Conservation (phyloP, 495 filamentous ascomycete species). For the Aspergillus funiculosus region DNA sequence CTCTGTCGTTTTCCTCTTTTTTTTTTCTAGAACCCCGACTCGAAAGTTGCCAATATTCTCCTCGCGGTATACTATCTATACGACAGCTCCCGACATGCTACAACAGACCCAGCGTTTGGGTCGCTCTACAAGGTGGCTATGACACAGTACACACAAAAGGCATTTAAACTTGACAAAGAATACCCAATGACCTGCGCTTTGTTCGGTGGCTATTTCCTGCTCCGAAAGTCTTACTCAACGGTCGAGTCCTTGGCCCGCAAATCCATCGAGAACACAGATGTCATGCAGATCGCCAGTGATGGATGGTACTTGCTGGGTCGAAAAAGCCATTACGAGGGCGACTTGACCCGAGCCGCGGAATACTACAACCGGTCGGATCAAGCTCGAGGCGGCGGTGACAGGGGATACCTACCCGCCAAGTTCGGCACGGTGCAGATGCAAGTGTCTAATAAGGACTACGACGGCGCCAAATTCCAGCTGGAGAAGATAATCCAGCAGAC, state of each 20-base stretch:
- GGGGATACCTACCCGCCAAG: conserved; percentile 85
- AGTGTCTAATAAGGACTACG: conserved; percentile 73
- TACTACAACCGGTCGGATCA: conserved; percentile 85
- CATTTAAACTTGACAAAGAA: conserved; percentile 93
- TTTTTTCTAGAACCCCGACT: conserved; percentile 61
- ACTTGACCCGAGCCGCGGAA: conserved; percentile 63
- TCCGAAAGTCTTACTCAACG: conserved; percentile 64
- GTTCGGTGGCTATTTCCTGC: conserved; percentile 83
- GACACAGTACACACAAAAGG: conserved; percentile 85
- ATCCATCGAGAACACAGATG: conserved; percentile 90
- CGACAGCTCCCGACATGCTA: conserved; percentile 68
- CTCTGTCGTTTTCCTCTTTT: conserved; percentile 1
- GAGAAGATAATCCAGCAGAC: conserved; percentile 86
- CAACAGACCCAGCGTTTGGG: conserved; percentile 72
- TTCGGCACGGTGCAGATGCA: conserved; percentile 87
- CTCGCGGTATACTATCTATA: conserved; percentile 85
- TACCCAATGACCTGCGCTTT: conserved; percentile 84
- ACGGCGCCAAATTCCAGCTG: conserved; percentile 85
- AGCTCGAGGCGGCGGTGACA: conserved; percentile 79
- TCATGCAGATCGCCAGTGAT: conserved; percentile 90
- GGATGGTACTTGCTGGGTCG: conserved; percentile 91
- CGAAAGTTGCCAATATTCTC: conserved; percentile 85
- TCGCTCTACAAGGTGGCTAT: conserved; percentile 86
- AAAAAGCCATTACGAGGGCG: conserved; percentile 72
- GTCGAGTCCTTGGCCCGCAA: conserved; percentile 85